A percentile compares a stretch with the other conserved stretches of the same genome.
These are phyloP conservation scores for Periconia sp. DNA, from an alignment of 2,329 filamentous ascomycete genomes.

Conservation along the genomic window DNA sequence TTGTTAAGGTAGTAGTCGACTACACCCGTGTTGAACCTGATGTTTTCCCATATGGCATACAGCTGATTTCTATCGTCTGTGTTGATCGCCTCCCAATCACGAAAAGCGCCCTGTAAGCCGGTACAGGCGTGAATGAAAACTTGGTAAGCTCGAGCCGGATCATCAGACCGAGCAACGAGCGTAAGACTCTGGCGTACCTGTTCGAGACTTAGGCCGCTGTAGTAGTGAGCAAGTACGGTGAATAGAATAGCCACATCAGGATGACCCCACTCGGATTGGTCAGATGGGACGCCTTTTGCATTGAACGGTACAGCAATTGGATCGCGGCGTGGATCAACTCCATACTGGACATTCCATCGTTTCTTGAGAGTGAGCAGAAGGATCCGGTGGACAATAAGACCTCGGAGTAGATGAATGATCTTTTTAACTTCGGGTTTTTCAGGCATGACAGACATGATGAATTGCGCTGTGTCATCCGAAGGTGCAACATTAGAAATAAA, in stretches of 20 bases:
- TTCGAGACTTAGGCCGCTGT: constrained; percentile 52
- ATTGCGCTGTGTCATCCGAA: too few species aligned
- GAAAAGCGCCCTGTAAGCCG: constrained; percentile 49
- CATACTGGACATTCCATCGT: constrained; percentile 67
- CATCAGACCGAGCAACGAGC: too few species aligned
- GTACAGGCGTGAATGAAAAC: constrained; percentile 55
- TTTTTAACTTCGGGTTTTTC: neutral
- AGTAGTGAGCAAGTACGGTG: constrained; percentile 61
- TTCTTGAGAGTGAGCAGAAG: constrained; percentile 63
- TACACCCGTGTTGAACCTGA: constrained; percentile 51
- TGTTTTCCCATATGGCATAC: constrained; percentile 14
- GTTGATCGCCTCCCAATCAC: constrained; percentile 61
- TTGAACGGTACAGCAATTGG: constrained; percentile 66
- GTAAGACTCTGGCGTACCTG: too few species aligned
- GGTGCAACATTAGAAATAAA: constrained; percentile 34
- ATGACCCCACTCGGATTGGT: constrained; percentile 68
- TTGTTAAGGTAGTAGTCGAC: constrained; percentile 62
- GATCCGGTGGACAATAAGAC: constrained; percentile 63
- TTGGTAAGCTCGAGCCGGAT: constrained; percentile 52
- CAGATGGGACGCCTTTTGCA: constrained; percentile 64
- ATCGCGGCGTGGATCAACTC: constrained; percentile 48
- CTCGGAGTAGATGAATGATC: constrained; percentile 57
- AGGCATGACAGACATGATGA: constrained; percentile 8
- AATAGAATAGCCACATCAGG: constrained; percentile 56
- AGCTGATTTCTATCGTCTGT: constrained; percentile 57